Conservation (phyloP, 805 yeast species). For the Cephaloascus albidus region DNA sequence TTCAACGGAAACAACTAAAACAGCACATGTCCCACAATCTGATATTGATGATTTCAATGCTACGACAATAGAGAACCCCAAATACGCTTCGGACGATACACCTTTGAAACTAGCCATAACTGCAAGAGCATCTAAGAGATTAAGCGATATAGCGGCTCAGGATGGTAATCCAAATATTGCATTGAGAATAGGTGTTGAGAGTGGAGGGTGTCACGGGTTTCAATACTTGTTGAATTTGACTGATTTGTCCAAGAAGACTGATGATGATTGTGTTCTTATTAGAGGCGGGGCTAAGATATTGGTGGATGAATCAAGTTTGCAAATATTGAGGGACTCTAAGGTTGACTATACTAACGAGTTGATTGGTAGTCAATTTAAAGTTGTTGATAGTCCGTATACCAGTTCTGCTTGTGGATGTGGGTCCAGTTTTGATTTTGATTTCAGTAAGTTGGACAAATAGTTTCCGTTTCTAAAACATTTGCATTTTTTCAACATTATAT, state of each 20-base stretch:
- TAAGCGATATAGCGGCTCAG: constrained; percentile 37
- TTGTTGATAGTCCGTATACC: constrained; percentile 84
- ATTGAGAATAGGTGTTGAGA: constrained; percentile 69
- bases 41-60: constrained; percentile 11
- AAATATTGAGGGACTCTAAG: constrained; percentile 75
- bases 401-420: constrained; percentile 41
- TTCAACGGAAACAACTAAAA: not conserved
- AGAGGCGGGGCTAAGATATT: constrained; percentile 64
- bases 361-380: constrained; percentile 90
- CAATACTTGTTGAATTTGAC: constrained; percentile 74
- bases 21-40: not conserved
- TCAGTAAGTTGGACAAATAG: constrained; percentile 25
- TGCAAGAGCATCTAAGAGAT: constrained; percentile 37
- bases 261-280: constrained; percentile 44
- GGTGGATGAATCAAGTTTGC: constrained; percentile 73
- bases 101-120: constrained; percentile 38
- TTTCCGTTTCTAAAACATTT: not conserved
- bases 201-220: constrained; percentile 98
- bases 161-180: constrained; percentile 57
- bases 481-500: not conserved
- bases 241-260: constrained; percentile 13
- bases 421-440: constrained; percentile 36
- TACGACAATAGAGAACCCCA: constrained; percentile 21
- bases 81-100: constrained; percentile 20
- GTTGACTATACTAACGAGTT: constrained; percentile 86